Conservation (phyloP, 768 basidiomycete species). For the Pleurotus citrinopileatus region DNA sequence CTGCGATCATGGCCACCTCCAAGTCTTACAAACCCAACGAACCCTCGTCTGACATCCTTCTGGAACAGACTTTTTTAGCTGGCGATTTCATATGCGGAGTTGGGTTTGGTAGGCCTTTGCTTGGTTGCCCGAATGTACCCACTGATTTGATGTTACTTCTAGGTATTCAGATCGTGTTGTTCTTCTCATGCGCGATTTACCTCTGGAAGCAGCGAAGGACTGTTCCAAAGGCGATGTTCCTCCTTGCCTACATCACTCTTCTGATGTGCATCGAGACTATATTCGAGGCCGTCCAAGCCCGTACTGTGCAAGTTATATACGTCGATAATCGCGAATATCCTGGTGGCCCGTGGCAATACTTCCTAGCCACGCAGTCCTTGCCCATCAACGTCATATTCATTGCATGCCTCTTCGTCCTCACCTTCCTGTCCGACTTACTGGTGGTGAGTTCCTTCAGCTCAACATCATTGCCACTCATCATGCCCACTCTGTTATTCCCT, state of each 20-base stretch:
- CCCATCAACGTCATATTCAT: conserved; percentile 42
- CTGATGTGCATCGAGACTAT: conserved; percentile 36
- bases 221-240: conserved; percentile 25
- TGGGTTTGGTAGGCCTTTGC: conserved; percentile 33
- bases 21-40: conserved; percentile 24
- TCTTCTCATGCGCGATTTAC: conserved; percentile 29
- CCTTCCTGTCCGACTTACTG: conserved; percentile 39
- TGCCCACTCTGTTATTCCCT: not conserved
- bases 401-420: conserved; percentile 38
- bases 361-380: conserved; percentile 37
- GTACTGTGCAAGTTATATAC: conserved; percentile 38
- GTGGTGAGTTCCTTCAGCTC: conserved; percentile 28
- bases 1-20: no score
- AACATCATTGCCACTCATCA: not conserved
- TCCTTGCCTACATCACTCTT: conserved; percentile 36
- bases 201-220: conserved; percentile 33
- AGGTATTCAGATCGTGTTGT: conserved; percentile 40
- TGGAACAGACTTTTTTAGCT: conserved; percentile 38
- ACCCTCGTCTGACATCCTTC: conserved; percentile 25
- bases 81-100: conserved; percentile 38
- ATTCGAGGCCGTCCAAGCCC: conserved; percentile 35
- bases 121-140: not conserved
- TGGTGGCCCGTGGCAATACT: conserved; percentile 42
- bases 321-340: conserved; percentile 40
- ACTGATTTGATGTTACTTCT: not conserved